phyloP scores from a whole-genome alignment of 2,329 filamentous ascomycete species.

The Metarhizium robertsii region DNA sequence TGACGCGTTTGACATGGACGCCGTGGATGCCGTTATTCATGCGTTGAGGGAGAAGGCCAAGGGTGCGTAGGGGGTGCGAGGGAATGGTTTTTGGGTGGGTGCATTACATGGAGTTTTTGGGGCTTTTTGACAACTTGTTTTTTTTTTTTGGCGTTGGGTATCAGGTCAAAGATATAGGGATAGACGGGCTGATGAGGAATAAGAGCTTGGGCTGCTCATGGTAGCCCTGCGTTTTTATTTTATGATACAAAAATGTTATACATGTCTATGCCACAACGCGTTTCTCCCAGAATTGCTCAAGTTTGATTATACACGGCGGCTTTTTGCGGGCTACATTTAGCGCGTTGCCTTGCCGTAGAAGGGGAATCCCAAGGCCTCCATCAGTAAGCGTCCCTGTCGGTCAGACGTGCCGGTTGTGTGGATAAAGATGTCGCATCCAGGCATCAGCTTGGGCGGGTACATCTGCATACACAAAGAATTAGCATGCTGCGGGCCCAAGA shows the following conservation, averaged over 20 bases:
- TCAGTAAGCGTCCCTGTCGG: conserved; percentile 70
- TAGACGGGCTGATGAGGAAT: neutral
- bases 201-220: neutral
- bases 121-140: no score
- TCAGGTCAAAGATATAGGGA: neutral
- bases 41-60: conserved; percentile 48
- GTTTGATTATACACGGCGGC: neutral
- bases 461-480: conserved; percentile 28
- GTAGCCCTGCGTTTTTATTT: neutral
- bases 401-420: conserved; percentile 81
- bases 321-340: conserved; percentile 12
- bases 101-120: no score
- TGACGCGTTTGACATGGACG: conserved; percentile 83
- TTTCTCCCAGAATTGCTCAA: neutral
- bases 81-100: conserved; percentile 21
- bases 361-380: conserved; percentile 42
- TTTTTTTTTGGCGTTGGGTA: neutral
- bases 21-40: conserved; percentile 65
- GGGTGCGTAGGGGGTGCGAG: conserved; percentile 19
- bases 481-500: conserved; percentile 1
- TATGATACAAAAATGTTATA: conserved; percentile 26
- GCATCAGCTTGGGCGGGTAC: conserved; percentile 63
- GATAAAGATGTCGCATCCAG: conserved; percentile 73
- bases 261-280: conserved; percentile 20
- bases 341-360: conserved; percentile 65